Evolutionary conservation across 1,139 yeast species (phyloP).

Genomic region (Blastobotrys ciferrii): DNA sequence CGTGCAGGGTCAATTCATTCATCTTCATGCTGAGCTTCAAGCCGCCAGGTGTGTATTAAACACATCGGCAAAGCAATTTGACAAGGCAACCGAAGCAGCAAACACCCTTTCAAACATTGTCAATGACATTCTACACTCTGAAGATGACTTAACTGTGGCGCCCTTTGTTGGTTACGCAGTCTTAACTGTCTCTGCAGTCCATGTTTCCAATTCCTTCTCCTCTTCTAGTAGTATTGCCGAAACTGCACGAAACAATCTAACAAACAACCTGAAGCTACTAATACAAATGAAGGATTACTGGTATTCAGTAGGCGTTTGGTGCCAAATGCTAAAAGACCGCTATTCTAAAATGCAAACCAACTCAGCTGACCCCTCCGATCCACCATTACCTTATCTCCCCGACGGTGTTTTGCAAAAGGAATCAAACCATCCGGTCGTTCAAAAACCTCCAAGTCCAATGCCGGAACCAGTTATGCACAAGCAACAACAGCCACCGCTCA

Average conservation of each 20-base stretch:
- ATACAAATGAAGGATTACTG: conserved; percentile 37
- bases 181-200: conserved; percentile 38
- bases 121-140: conserved; percentile 33
- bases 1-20: conserved; percentile 29
- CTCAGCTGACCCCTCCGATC: conserved; percentile 12
- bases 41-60: conserved; percentile 29
- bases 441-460: conserved; percentile 9
- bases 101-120: conserved; percentile 34
- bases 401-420: conserved; percentile 20
- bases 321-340: conserved; percentile 36
- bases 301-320: conserved; percentile 40
- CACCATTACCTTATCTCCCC: conserved; percentile 18
- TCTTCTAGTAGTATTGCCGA: conserved; percentile 31
- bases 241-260: conserved; percentile 36
- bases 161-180: conserved; percentile 40
- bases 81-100: conserved; percentile 34
- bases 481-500: conserved; percentile 5
- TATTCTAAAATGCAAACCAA: conserved; percentile 24
- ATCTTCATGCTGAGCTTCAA: conserved; percentile 28
- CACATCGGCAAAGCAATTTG: conserved; percentile 30
- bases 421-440: conserved; percentile 2
- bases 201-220: conserved; percentile 38
- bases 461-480: conserved; percentile 1
- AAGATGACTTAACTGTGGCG: conserved; percentile 35
- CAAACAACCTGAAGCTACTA: conserved; percentile 35